These are phyloP conservation scores for Suillus plorans DNA, from an alignment of 768 basidiomycete genomes.

Conservation along the genomic window DNA sequence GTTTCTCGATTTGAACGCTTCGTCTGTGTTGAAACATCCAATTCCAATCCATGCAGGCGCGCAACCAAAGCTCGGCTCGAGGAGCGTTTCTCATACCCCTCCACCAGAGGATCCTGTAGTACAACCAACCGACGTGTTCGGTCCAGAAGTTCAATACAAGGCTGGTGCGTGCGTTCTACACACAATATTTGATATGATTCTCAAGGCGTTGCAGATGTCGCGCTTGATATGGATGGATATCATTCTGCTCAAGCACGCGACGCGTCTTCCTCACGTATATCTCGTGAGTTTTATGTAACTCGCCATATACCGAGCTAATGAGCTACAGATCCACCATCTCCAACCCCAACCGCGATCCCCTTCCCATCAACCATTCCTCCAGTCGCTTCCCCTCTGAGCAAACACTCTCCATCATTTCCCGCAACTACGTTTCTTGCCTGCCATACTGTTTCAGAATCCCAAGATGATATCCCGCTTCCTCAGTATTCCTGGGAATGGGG, in stretches of 20 bases:
- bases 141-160: constrained; percentile 63
- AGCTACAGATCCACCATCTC: constrained; percentile 4
- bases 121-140: constrained; percentile 40
- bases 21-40: constrained; percentile 11
- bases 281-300: constrained; percentile 23
- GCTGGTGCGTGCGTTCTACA: constrained; percentile 39
- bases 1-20: constrained; percentile 79
- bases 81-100: constrained; percentile 28
- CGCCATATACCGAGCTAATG: background rate
- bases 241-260: constrained; percentile 45
- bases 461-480: constrained; percentile 42
- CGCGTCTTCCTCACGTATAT: constrained; percentile 42
- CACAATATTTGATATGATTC: background rate
- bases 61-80: constrained; percentile 3
- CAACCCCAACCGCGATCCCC: background rate
- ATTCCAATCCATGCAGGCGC: constrained; percentile 18
- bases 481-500: constrained; percentile 97
- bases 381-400: constrained; percentile 18
- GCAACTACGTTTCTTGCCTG: constrained; percentile 37
- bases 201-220: constrained; percentile 51
- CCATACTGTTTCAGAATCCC: constrained; percentile 63
- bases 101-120: constrained; percentile 45
- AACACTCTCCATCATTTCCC: constrained; percentile 20
- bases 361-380: constrained; percentile 8
- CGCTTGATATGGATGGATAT: constrained; percentile 84